phyloP scores from a whole-genome alignment of 306 rosid genomes.

The Betula pendula region DNA sequence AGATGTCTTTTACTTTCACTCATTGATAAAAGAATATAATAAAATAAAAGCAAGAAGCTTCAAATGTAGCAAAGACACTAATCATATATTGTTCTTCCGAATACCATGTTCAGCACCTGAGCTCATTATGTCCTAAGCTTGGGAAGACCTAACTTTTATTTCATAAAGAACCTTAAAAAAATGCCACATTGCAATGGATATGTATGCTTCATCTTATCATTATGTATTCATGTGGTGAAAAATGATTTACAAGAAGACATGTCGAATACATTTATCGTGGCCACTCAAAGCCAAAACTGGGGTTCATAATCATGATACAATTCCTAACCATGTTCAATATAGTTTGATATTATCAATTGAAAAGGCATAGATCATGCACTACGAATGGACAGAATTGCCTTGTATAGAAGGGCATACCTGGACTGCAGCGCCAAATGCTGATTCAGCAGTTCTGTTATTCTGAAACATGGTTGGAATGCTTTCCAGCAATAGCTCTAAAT shows the following conservation, averaged over 20 bases:
- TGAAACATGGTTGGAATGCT: conserved; percentile 80
- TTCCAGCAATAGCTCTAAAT: conserved; percentile 51
- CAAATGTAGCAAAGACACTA: not conserved
- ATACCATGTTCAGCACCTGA: not conserved
- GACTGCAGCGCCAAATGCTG: conserved; percentile 96
- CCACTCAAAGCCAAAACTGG: not conserved
- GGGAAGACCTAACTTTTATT: not conserved
- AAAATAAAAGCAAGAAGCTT: not conserved
- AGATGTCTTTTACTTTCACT: not conserved
- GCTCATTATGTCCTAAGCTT: not conserved
- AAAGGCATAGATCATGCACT: too few species aligned
- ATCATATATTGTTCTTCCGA: not conserved
- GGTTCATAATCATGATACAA: not conserved
- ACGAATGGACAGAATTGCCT: not conserved
- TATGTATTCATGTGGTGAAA: not conserved
- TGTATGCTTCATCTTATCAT: not conserved
- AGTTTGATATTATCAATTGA: too few species aligned
- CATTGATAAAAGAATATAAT: not conserved
- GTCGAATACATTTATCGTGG: not conserved
- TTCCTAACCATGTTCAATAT: not conserved
- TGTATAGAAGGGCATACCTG: conserved; percentile 55
- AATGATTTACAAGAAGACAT: not conserved
- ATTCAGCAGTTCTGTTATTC: conserved; percentile 79
- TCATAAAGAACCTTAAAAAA: not conserved
- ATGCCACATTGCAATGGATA: not conserved